phyloP scores from a whole-genome alignment of 2,329 filamentous ascomycete genomes.

The Colletotrichum karsti region DNA sequence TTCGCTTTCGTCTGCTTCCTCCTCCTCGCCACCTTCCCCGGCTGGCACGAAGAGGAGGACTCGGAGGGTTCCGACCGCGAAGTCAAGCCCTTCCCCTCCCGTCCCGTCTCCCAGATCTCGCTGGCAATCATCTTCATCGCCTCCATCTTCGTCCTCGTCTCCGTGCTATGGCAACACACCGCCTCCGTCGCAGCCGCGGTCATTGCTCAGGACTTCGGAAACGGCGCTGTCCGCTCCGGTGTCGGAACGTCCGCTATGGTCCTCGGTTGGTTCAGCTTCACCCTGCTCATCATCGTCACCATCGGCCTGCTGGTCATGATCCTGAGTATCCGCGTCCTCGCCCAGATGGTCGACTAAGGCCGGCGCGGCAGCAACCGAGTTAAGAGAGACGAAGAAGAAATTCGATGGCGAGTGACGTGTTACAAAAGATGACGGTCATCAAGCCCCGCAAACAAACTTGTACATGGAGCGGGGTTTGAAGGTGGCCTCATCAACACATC shows the following conservation, averaged over 20 bases:
- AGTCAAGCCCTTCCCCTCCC: slow-evolving; percentile 92
- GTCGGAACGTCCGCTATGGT: slow-evolving; percentile 97
- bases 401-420: background rate
- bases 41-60: slow-evolving; percentile 94
- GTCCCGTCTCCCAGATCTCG: slow-evolving; percentile 91
- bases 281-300: slow-evolving; percentile 91
- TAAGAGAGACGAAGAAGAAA: background rate
- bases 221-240: slow-evolving; percentile 85
- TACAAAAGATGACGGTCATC: slow-evolving; percentile 1
- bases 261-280: slow-evolving; percentile 96
- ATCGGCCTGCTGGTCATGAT: slow-evolving; percentile 97
- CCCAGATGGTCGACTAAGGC: slow-evolving; percentile 58
- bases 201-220: slow-evolving; percentile 91
- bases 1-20: slow-evolving; percentile 97
- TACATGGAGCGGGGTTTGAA: slow-evolving; percentile 7
- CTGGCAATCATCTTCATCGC: slow-evolving; percentile 89
- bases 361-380: slow-evolving; percentile 7
- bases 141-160: slow-evolving; percentile 77
- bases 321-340: slow-evolving; percentile 85
- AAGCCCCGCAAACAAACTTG: background rate
- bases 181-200: slow-evolving; percentile 94
- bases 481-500: slow-evolving; percentile 5
- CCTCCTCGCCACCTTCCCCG: slow-evolving; percentile 94
- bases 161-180: slow-evolving; percentile 89
- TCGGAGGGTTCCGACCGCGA: slow-evolving; percentile 84